Base-by-base conservation (phyloP, 495 filamentous ascomycete genomes). In the Neurospora sp. region DNA sequence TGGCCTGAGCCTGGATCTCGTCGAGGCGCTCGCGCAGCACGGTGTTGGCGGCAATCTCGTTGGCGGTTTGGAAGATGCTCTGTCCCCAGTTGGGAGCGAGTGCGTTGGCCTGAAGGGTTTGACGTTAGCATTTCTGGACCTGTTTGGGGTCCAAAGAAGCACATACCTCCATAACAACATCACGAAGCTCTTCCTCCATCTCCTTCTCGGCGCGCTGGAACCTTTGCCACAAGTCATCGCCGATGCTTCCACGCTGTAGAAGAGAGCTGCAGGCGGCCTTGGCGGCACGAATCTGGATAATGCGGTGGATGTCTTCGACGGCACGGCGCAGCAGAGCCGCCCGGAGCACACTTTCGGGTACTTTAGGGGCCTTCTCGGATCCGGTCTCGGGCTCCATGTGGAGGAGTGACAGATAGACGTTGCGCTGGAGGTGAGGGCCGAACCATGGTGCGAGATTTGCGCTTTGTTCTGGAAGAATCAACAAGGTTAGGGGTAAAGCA, bases 191-290 rank as follows among this genome's bases (percentile, higher is more conserved):
- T 73, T 94, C 95, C 82, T 99, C 94, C 84, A 97, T 96, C 85
- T 98, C 96, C 85, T 95, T 95, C 87, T 99, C 96, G 37, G 95
- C 96, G 47, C 92, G 85, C 77, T 88, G 78, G 80, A 98, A 97
- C 45, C 96, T 86, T 84, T 98, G 96, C 92, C 94, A 98, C 53
- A 98, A 81, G 81, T 99, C 96, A 82, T 99, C 96, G 8, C 96
- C 95, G 1, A 99, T 94, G 80, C 92, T 95, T 1, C 96, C 96
- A 61, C 92, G 86, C 82, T 97, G 93, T 69, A 98, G 81, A 53
- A 99, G 84, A 70, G 89, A 89, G 74, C 91, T 89, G 78, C 97
- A 86, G 8, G 96, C 92, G 70, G 91, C 90, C 83, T 98, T 99
- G 74, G 93, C 90, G 68, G 86, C 90, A 73, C 94, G 87, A 73